Evolutionary conservation across 768 basidiomycete genomes (phyloP).

Genomic region (Phylloporus sp.): DNA sequence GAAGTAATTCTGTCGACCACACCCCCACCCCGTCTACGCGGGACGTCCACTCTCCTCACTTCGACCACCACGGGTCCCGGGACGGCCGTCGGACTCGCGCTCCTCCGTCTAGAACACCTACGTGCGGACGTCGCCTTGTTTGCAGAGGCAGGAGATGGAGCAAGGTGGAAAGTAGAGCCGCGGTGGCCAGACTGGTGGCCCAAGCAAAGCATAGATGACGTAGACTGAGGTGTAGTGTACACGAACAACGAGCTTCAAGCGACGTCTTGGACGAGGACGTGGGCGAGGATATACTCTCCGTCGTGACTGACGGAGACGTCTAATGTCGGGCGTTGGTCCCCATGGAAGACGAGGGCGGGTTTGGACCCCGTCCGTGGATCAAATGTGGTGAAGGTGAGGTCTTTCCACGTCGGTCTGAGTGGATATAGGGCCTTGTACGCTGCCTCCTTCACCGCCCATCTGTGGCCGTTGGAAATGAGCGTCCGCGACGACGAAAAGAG

Average conservation of each 20-base stretch:
- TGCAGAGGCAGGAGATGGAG: slow-evolving; percentile 17
- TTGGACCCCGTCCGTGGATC: slow-evolving; percentile 32
- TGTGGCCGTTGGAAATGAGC: slow-evolving; percentile 26
- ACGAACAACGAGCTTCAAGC: slow-evolving; percentile 3
- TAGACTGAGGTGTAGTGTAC: slow-evolving; percentile 16
- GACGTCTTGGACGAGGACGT: slow-evolving; percentile 53
- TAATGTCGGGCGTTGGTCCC: slow-evolving; percentile 24
- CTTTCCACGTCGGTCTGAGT: slow-evolving; percentile 65
- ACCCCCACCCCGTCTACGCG: slow-evolving; percentile 53
- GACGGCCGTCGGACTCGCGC: slow-evolving; percentile 63
- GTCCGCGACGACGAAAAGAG: neutral
- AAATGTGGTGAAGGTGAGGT: slow-evolving; percentile 48
- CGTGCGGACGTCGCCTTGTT: slow-evolving; percentile 24
- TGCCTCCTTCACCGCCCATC: slow-evolving; percentile 84
- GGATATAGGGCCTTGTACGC: slow-evolving; percentile 84
- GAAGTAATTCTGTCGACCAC: slow-evolving; percentile 20
- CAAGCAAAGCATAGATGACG: slow-evolving; percentile 16
- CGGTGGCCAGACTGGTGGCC: slow-evolving; percentile 73
- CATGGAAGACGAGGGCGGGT: slow-evolving; percentile 37
- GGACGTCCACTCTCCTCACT: slow-evolving; percentile 70
- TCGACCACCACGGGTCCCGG: slow-evolving; percentile 33
- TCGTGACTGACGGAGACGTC: slow-evolving; percentile 81
- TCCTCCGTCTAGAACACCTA: slow-evolving; percentile 72
- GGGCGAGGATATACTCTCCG: slow-evolving; percentile 67
- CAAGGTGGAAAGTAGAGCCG: slow-evolving; percentile 44